A percentile compares a stretch with the other conserved stretches of the same genome.
phyloP scores from a whole-genome alignment of 192 early-diverging fungal genomes.

The Funneliformis mosseae region DNA sequence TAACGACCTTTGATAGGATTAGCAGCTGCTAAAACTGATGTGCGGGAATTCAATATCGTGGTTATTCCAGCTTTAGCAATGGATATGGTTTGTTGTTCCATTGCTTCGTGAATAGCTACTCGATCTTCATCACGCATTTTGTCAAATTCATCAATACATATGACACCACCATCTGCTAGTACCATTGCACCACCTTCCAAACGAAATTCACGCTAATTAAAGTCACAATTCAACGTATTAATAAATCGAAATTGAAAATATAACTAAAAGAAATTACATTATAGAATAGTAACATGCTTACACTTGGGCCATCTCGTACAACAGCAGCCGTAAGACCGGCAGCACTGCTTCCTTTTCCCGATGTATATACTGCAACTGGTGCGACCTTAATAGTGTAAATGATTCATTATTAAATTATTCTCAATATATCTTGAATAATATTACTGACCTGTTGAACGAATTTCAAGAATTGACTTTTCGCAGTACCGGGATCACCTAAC shows the following conservation, averaged over 20 bases:
- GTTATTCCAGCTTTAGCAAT: constrained; percentile 99
- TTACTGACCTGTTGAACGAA: constrained; percentile 89
- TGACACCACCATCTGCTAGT: constrained; percentile 96
- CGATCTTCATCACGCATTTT: constrained; percentile 99
- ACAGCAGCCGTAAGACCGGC: constrained; percentile 99
- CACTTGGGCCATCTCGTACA: constrained; percentile 84
- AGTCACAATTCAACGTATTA: not conserved
- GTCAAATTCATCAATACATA: constrained; percentile 99
- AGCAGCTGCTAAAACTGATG: constrained; percentile 95
- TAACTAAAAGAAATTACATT: not conserved
- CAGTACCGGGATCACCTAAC: constrained; percentile 98
- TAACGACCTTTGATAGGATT: constrained; percentile 99
- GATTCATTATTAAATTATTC: constrained; percentile 1
- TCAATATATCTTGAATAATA: not conserved
- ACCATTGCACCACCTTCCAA: constrained; percentile 99
- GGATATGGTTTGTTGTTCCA: constrained; percentile 99
- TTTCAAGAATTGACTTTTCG: constrained; percentile 97
- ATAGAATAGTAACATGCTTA: constrained; percentile 42
- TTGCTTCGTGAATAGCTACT: constrained; percentile 99
- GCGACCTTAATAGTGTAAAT: constrained; percentile 57
- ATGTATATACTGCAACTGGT: constrained; percentile 98
- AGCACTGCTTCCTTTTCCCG: constrained; percentile 97
- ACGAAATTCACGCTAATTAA: constrained; percentile 87
- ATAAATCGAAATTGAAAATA: not conserved
- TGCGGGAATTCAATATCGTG: constrained; percentile 95